A percentile compares a stretch with the other conserved stretches of the same genome.
phyloP scores from a whole-genome alignment of 129 eudicot genomes.

The Arctium lappa region DNA sequence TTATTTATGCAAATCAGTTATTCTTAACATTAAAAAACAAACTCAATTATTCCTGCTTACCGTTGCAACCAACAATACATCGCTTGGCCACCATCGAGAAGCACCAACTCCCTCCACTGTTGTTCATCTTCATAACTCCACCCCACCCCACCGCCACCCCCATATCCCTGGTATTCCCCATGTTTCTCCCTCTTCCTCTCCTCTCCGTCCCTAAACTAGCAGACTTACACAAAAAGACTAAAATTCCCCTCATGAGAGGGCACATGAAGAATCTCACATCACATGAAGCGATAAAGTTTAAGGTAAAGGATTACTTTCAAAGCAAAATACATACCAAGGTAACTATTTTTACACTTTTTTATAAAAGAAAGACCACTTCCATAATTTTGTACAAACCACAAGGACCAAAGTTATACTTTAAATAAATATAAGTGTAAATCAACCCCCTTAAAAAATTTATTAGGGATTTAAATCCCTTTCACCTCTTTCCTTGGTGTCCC shows the following conservation, averaged over 20 bases:
- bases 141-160: no score
- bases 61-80: background rate
- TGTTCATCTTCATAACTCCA: no score
- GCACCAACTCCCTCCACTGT: background rate
- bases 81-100: background rate
- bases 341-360: background rate
- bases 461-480: background rate
- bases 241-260: background rate
- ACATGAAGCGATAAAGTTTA: background rate
- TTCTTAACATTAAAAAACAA: no score
- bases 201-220: background rate
- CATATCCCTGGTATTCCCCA: background rate
- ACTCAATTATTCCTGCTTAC: no score
- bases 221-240: background rate
- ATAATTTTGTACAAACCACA: background rate
- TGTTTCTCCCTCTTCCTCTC: background rate
- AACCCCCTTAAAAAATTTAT: background rate
- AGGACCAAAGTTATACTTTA: background rate
- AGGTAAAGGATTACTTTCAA: background rate
- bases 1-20: no score
- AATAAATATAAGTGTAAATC: background rate
- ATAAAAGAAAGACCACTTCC: background rate
- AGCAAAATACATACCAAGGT: background rate
- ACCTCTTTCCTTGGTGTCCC: background rate
- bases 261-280: background rate